These are phyloP conservation scores for Sodiomyces alkalinus DNA, from an alignment of 2,329 filamentous ascomycete genomes.

Conservation along the genomic window DNA sequence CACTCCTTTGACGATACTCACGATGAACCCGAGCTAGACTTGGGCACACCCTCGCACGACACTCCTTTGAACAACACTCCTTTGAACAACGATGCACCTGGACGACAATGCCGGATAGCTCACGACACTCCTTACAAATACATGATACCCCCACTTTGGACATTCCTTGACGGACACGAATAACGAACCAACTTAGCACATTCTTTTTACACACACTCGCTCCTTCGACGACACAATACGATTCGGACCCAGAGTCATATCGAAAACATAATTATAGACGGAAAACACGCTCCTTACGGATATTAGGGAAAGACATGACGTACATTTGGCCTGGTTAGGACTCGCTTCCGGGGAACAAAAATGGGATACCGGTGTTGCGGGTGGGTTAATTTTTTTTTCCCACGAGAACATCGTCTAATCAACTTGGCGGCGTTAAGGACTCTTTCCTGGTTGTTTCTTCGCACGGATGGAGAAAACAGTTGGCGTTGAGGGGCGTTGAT, in stretches of 20 bases:
- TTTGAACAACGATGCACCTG: slow-evolving; percentile 4
- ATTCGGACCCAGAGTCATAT: no score
- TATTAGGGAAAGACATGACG: slow-evolving; percentile 13
- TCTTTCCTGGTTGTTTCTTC: no score
- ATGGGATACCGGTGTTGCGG: no score
- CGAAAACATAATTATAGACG: no score
- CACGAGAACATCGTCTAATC: no score
- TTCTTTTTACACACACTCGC: neutral
- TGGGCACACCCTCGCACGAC: slow-evolving; percentile 9
- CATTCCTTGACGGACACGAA: slow-evolving; percentile 20
- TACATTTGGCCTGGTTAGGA: slow-evolving; percentile 4
- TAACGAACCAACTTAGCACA: neutral
- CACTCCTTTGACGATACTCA: slow-evolving; percentile 13
- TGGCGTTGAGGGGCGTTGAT: no score
- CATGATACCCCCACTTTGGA: slow-evolving; percentile 10
- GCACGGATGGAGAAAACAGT: no score
- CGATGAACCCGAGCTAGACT: slow-evolving; percentile 1
- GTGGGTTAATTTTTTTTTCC: no score
- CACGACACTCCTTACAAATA: slow-evolving; percentile 3
- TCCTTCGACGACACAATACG: slow-evolving; percentile 18
- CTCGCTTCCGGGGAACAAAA: no score
- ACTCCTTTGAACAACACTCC: slow-evolving; percentile 13
- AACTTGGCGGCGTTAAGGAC: no score
- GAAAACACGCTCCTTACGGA: slow-evolving; percentile 32
- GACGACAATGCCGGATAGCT: slow-evolving; percentile 12